Conservation (phyloP, 2,329 filamentous ascomycete genomes). For the Claviceps digitariae region DNA sequence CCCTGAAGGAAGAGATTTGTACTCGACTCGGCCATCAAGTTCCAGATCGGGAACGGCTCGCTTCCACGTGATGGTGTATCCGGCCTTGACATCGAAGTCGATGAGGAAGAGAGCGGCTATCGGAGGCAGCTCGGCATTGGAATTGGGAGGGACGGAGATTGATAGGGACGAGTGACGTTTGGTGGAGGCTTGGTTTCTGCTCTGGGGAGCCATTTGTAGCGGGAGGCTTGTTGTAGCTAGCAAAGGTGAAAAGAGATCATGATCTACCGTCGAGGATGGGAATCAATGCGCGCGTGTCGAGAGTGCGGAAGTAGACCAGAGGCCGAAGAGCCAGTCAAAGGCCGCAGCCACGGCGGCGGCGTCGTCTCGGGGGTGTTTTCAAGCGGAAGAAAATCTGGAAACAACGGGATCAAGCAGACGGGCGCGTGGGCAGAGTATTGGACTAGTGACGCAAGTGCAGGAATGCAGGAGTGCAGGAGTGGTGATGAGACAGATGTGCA, state of each 20-base stretch:
- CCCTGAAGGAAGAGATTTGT: conserved; percentile 89
- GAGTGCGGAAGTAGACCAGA: background rate
- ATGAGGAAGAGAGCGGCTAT: conserved; percentile 76
- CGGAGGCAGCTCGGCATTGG: conserved; percentile 19
- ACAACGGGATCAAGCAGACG: background rate
- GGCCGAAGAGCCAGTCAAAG: background rate
- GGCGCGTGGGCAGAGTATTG: background rate
- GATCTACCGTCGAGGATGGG: background rate
- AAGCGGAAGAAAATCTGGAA: background rate
- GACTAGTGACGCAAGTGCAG: background rate
- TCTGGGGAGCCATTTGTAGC: conserved; percentile 25
- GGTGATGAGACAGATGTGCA: background rate
- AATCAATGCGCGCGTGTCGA: no score
- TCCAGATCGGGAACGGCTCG: conserved; percentile 53
- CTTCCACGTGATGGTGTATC: conserved; percentile 87
- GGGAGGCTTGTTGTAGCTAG: background rate
- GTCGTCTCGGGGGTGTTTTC: background rate
- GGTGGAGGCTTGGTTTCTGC: conserved; percentile 23
- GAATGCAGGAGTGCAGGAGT: background rate
- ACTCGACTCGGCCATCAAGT: conserved; percentile 83
- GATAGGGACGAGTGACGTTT: conserved; percentile 23
- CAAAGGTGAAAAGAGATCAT: background rate
- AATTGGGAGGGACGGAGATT: conserved; percentile 14
- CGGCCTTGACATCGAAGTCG: conserved; percentile 83
- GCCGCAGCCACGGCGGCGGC: background rate